These are phyloP conservation scores for Cichorium intybus DNA, from an alignment of 140 eudicot species.

Conservation along the genomic window DNA sequence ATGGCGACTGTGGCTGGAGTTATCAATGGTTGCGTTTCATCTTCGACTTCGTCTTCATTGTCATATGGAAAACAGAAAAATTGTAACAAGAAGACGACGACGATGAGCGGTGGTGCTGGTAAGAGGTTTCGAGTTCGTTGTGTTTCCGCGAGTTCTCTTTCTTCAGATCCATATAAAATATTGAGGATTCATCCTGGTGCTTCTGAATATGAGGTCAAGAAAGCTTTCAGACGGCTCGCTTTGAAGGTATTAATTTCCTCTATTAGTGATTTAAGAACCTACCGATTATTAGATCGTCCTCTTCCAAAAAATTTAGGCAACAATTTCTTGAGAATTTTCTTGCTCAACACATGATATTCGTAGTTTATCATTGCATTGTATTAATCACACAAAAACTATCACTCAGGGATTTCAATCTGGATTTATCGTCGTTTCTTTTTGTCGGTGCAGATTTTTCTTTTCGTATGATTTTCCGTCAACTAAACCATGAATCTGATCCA, in stretches of 20 bases:
- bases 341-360: background rate
- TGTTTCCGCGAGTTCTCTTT: conserved; percentile 13
- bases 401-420: background rate
- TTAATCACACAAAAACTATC: background rate
- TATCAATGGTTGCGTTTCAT: conserved; percentile 11
- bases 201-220: conserved; percentile 81
- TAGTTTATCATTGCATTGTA: background rate
- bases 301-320: background rate
- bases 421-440: background rate
- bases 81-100: conserved; percentile 8
- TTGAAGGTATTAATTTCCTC: conserved; percentile 46
- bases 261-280: background rate
- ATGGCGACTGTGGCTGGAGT: conserved; percentile 28
- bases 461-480: background rate
- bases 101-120: conserved; percentile 3
- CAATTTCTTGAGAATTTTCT: background rate
- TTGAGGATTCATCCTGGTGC: conserved; percentile 68
- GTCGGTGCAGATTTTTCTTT: background rate
- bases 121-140: conserved; percentile 42
- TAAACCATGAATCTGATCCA: background rate
- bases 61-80: conserved; percentile 8
- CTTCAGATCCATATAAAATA: conserved; percentile 63
- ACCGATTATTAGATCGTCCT: background rate
- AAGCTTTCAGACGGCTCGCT: conserved; percentile 83
- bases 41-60: conserved; percentile 15